A percentile compares a stretch with the other conserved stretches of the same genome.
phyloP scores from a whole-genome alignment of 768 basidiomycete genomes.

The Podaxis mareebaensis region DNA sequence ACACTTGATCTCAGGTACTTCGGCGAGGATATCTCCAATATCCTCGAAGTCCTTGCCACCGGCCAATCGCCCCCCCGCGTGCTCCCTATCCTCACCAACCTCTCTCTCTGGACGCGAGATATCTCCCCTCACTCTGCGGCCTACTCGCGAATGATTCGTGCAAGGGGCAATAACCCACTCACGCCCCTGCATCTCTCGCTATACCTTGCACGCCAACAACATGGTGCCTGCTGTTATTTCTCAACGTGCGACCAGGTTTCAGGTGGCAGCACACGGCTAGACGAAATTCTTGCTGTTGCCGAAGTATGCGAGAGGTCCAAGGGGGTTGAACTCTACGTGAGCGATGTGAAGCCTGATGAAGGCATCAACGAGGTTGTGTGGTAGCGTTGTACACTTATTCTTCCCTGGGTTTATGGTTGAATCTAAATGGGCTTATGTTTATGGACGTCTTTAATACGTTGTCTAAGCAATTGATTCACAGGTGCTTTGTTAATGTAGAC shows the following conservation, averaged over 20 bases:
- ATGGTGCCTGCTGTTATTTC: constrained; percentile 9
- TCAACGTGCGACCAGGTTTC: not conserved
- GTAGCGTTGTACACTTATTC: not conserved
- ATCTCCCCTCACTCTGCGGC: constrained; percentile 2
- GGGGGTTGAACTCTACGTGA: constrained; percentile 5
- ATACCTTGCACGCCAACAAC: constrained; percentile 6
- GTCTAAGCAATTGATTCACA: too few species aligned
- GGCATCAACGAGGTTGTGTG: not conserved
- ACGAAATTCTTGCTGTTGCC: not conserved
- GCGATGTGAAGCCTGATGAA: constrained; percentile 5
- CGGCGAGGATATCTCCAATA: not conserved
- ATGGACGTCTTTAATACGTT: constrained; percentile 3
- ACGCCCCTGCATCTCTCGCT: not conserved
- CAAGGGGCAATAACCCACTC: not conserved
- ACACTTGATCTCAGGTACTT: constrained; percentile 12
- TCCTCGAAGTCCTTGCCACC: not conserved
- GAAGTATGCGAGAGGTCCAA: not conserved
- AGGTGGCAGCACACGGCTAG: not conserved
- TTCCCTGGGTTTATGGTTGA: constrained; percentile 3
- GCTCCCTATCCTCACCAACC: not conserved
- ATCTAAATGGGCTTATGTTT: not conserved
- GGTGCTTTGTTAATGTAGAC: too few species aligned
- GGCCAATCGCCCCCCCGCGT: not conserved
- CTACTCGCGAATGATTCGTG: not conserved
- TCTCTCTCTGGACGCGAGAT: constrained; percentile 8